Evolutionary conservation across 371 early-diverging fungal species (phyloP).

Genomic region (Mucor saturninus): DNA sequence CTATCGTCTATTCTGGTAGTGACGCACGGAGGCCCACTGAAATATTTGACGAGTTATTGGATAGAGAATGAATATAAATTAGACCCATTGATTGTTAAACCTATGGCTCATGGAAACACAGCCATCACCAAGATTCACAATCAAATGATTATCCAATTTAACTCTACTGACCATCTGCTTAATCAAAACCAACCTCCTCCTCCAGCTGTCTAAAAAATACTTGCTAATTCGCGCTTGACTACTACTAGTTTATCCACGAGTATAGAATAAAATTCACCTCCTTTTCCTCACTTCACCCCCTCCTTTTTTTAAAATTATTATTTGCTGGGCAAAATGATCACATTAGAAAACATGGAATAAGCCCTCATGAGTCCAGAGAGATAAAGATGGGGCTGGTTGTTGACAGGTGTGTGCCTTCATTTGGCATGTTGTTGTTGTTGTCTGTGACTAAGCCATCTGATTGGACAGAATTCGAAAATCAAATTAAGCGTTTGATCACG

Average conservation of each 20-base stretch:
- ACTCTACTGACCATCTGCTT: constrained; percentile 31
- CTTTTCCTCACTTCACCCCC: neutral
- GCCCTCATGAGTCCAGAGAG: too few relatives aligned
- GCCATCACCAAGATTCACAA: constrained; percentile 30
- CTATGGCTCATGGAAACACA: constrained; percentile 43
- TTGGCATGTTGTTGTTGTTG: neutral
- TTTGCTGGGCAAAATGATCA: neutral
- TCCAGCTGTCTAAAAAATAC: constrained; percentile 18
- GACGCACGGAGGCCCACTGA: constrained; percentile 49
- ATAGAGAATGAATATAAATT: constrained; percentile 14
- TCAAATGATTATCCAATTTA: constrained; percentile 24
- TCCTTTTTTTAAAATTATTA: constrained; percentile 6
- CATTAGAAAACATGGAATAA: neutral
- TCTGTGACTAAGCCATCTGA: neutral
- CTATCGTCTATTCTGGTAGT: constrained; percentile 37
- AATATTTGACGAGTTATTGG: constrained; percentile 30
- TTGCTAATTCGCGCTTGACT: too few relatives aligned
- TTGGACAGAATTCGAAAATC: neutral
- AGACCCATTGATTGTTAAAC: neutral
- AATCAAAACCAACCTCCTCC: constrained; percentile 16
- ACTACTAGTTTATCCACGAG: neutral
- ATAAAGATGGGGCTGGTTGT: neutral
- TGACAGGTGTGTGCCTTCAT: neutral
- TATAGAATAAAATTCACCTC: neutral
- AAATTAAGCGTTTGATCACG: constrained; percentile 4